Percentiles rank a stretch among this genome's conserved stretches.
These are phyloP conservation scores for Porogramme epimiltina DNA, from an alignment of 1,284 basidiomycete species.

Conservation along the genomic window DNA sequence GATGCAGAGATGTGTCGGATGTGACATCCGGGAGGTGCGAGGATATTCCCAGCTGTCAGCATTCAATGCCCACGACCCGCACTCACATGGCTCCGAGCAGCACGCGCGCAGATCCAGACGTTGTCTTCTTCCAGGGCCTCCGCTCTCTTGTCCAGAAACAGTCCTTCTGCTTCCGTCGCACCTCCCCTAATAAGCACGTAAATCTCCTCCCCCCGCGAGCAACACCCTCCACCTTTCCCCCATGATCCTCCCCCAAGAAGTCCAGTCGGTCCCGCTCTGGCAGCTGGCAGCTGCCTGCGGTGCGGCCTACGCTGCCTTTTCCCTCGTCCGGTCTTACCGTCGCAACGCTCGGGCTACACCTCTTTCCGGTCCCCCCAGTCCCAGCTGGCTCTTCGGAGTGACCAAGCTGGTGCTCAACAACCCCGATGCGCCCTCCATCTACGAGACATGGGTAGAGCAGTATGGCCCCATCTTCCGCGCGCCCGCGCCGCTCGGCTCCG, in stretches of 20 bases:
- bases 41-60: too few relatives aligned
- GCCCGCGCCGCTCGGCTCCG: constrained; percentile 41
- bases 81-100: too few relatives aligned
- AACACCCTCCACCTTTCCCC: background rate
- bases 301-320: constrained; percentile 19
- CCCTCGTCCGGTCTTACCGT: constrained; percentile 9
- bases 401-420: constrained; percentile 13
- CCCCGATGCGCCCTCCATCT: constrained; percentile 18
- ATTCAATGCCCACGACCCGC: too few relatives aligned
- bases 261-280: constrained; percentile 5
- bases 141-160: too few relatives aligned
- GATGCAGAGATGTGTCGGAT: too few relatives aligned
- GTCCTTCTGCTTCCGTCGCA: too few relatives aligned
- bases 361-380: constrained; percentile 33
- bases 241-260: constrained; percentile 13
- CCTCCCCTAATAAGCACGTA: too few relatives aligned
- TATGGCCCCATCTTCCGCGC: constrained; percentile 52
- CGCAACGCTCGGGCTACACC: constrained; percentile 26
- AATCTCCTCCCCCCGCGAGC: background rate
- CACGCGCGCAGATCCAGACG: too few relatives aligned
- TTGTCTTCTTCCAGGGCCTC: too few relatives aligned
- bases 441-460: constrained; percentile 40
- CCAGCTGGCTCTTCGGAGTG: constrained; percentile 31
- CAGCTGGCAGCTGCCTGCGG: constrained; percentile 4
- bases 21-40: too few relatives aligned